phyloP scores from a whole-genome alignment of 1,139 yeast genomes.

The Pichia sp. region DNA sequence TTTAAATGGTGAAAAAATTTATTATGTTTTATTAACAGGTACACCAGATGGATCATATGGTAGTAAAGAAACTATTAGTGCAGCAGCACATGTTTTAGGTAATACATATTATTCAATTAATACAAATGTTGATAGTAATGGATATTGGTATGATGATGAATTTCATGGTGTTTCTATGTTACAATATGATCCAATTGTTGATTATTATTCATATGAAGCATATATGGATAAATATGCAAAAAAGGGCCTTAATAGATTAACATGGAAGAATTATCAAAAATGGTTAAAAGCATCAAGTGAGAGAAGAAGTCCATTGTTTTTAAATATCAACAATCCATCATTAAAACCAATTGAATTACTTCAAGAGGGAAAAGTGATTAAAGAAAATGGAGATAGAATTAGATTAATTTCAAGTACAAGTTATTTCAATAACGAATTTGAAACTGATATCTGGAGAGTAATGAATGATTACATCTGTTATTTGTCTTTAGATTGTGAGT shows the following conservation, averaged over 20 bases:
- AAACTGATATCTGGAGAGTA: slow-evolving; percentile 25
- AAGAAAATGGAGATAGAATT: slow-evolving; percentile 29
- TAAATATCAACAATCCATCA: slow-evolving; percentile 26
- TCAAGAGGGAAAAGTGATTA: slow-evolving; percentile 20
- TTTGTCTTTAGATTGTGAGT: slow-evolving; percentile 22
- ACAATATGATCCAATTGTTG: slow-evolving; percentile 46
- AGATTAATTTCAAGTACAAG: slow-evolving; percentile 23
- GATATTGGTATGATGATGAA: slow-evolving; percentile 27
- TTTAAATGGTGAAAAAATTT: slow-evolving; percentile 52
- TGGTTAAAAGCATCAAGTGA: slow-evolving; percentile 23
- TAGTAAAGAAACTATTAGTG: slow-evolving; percentile 58
- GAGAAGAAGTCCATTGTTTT: slow-evolving; percentile 24
- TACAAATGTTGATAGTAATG: slow-evolving; percentile 26
- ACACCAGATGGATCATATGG: slow-evolving; percentile 38
- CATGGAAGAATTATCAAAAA: slow-evolving; percentile 16
- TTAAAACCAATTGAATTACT: slow-evolving; percentile 27
- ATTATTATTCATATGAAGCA: slow-evolving; percentile 36
- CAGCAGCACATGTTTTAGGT: slow-evolving; percentile 50
- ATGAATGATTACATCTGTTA: slow-evolving; percentile 29
- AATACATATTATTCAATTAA: slow-evolving; percentile 49
- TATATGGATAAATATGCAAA: slow-evolving; percentile 20
- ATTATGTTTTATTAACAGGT: slow-evolving; percentile 41
- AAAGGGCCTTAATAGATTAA: slow-evolving; percentile 17
- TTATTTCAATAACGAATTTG: slow-evolving; percentile 19
- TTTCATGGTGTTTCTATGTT: slow-evolving; percentile 46